Conservation (phyloP, 495 filamentous ascomycete genomes). For the Penicillium atrosanguineum region DNA sequence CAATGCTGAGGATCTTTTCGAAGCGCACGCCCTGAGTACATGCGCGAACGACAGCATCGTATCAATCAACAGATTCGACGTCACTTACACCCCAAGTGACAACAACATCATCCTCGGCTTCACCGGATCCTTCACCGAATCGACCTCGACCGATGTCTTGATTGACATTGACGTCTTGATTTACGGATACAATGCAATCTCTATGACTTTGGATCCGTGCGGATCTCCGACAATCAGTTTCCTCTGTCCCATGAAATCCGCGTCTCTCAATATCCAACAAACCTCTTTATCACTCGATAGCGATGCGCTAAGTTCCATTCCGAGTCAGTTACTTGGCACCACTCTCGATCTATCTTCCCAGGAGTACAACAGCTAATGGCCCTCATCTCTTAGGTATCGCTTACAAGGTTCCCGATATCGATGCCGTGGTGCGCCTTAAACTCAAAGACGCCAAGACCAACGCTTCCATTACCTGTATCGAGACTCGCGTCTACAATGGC, state of each 20-base stretch:
- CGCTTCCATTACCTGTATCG: slow-evolving; percentile 74
- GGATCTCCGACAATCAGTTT: slow-evolving; percentile 20
- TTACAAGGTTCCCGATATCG: slow-evolving; percentile 87
- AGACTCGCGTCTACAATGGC: slow-evolving; percentile 84
- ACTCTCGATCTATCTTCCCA: background rate
- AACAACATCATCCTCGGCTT: slow-evolving; percentile 63
- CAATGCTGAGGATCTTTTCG: slow-evolving; percentile 30
- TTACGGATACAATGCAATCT: slow-evolving; percentile 68
- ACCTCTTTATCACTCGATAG: background rate
- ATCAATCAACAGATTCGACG: slow-evolving; percentile 67
- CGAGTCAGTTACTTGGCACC: slow-evolving; percentile 46
- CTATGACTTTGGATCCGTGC: slow-evolving; percentile 69
- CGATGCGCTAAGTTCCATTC: slow-evolving; percentile 59
- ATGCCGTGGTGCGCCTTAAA: slow-evolving; percentile 74
- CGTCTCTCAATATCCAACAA: slow-evolving; percentile 37
- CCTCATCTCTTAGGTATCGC: slow-evolving; percentile 55
- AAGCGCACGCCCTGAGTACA: slow-evolving; percentile 63
- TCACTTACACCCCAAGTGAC: slow-evolving; percentile 66
- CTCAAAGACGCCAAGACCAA: slow-evolving; percentile 63
- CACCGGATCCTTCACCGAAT: slow-evolving; percentile 68
- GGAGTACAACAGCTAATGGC: background rate
- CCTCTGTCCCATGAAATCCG: background rate
- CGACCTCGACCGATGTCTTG: slow-evolving; percentile 68
- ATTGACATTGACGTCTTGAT: slow-evolving; percentile 67
- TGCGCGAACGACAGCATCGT: slow-evolving; percentile 67